Base-by-base conservation (phyloP, 2,329 filamentous ascomycete species). In the Calonectria pauciramosa region DNA sequence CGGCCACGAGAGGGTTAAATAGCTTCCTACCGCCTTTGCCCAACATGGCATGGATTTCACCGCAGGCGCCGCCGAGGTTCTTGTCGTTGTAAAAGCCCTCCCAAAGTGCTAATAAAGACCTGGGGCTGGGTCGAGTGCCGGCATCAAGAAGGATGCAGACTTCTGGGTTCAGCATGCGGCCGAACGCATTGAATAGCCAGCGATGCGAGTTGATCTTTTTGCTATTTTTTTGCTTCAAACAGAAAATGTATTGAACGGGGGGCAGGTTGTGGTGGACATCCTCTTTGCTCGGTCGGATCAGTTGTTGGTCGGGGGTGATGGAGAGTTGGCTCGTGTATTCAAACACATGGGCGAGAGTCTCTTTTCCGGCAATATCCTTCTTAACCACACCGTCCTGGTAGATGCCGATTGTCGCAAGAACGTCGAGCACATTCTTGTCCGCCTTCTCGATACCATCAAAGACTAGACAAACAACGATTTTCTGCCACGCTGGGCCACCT, bases 151-250 rank as follows among this genome's bases (percentile, higher is more conserved):
- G 56, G 34, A 63, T 63, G 4, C 56, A 63, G 9, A 63, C 56
- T 16, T 63, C 56, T 3, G 56, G 34, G 14, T 63, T 63, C 16
- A 63, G 56, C 56, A 63, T 63, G n/a, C 56, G 56, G 16, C 56
- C 56, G 18, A 63, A 63, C 4, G 56, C 56, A 26, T 63, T 63
- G 4, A 63, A 63, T n/a, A 63, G 18, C 56, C 56, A 63, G 5
- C 56, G 34, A 38, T 63, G 34, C 4, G 56, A 63, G 56, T 63
- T 63, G 56, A 63, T 63, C 34, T 63, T 63, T 16, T 63, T 63
- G 34, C 56, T 63, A 13, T 63, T 63, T 28, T 63, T 41, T 36
- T 63, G 56, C 56, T 63, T 63, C 16, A 63, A 30, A 20, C 56
- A 63, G 23, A 63, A 63, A 3, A 63, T 63, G 36, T 63, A 63